These are phyloP conservation scores for Cyclocybe aegerita DNA, from an alignment of 768 basidiomycete species.

Conservation along the genomic window DNA sequence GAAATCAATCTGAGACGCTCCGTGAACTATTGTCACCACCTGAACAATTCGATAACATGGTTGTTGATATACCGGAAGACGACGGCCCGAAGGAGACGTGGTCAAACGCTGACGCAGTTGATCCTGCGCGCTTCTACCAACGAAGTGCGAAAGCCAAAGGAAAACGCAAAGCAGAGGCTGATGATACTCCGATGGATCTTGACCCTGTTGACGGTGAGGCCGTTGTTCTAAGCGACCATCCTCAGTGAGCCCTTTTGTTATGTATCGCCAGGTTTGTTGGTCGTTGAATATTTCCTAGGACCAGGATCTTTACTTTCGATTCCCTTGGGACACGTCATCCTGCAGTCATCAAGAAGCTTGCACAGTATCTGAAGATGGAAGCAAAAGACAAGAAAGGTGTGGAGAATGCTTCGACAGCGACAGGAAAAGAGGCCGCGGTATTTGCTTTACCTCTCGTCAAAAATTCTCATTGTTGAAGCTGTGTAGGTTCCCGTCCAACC, in stretches of 20 bases:
- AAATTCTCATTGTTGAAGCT: background rate
- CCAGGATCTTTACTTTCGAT: constrained; percentile 86
- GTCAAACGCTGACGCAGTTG: no score
- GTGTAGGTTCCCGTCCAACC: constrained; percentile 81
- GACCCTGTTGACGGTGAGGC: background rate
- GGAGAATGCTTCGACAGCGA: constrained; percentile 34
- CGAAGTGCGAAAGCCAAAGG: no score
- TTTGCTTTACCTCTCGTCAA: constrained; percentile 12
- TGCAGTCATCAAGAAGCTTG: constrained; percentile 59
- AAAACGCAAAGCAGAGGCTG: no score
- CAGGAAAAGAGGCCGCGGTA: constrained; percentile 55
- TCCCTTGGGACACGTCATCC: constrained; percentile 79
- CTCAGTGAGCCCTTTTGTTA: constrained; percentile 9
- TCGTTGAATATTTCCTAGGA: constrained; percentile 38
- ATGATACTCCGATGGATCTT: no score
- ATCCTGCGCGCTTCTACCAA: no score
- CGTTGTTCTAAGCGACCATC: background rate
- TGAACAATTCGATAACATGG: background rate
- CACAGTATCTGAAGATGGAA: constrained; percentile 70
- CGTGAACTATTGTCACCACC: background rate
- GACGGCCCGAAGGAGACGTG: background rate
- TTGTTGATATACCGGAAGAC: background rate
- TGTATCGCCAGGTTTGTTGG: background rate
- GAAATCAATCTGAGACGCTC: background rate
- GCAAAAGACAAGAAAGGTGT: constrained; percentile 68